phyloP scores from a whole-genome alignment of 2,329 filamentous ascomycete species.

The Davidsoniella eucalypti region DNA sequence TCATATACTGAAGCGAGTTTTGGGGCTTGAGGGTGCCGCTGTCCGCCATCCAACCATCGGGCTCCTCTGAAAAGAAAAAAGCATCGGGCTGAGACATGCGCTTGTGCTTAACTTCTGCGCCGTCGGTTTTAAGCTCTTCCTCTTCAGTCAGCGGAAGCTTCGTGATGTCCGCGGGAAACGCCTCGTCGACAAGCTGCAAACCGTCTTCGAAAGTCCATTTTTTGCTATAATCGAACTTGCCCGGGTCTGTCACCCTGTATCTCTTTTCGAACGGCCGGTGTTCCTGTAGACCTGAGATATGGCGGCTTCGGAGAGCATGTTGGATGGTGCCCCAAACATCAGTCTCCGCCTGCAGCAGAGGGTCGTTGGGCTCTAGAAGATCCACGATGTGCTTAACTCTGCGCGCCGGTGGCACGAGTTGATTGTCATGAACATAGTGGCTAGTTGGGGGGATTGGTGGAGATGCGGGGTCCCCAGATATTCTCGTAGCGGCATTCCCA shows the following conservation, averaged over 20 bases:
- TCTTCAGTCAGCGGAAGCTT: conserved; percentile 1
- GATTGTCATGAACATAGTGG: too few species aligned
- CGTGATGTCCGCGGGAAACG: neutral
- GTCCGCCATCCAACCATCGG: neutral
- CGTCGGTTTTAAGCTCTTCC: neutral
- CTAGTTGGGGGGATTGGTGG: too few species aligned
- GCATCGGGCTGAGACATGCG: neutral
- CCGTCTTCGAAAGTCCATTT: conserved; percentile 7
- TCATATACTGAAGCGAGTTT: conserved; percentile 10
- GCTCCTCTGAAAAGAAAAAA: neutral
- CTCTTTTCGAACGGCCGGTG: too few species aligned
- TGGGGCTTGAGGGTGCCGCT: neutral
- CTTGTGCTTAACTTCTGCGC: neutral
- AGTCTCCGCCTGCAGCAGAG: neutral
- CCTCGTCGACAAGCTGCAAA: neutral
- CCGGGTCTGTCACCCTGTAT: too few species aligned
- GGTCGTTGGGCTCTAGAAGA: neutral
- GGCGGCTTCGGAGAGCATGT: neutral
- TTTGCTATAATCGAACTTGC: conserved; percentile 4
- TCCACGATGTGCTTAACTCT: neutral
- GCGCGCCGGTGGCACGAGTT: neutral
- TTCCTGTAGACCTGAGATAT: too few species aligned
- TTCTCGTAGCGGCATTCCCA: too few species aligned
- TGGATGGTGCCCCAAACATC: conserved; percentile 6
- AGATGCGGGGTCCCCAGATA: too few species aligned